Base-by-base conservation (phyloP, 2,329 filamentous ascomycete species). In the Trichoderma sp. region DNA sequence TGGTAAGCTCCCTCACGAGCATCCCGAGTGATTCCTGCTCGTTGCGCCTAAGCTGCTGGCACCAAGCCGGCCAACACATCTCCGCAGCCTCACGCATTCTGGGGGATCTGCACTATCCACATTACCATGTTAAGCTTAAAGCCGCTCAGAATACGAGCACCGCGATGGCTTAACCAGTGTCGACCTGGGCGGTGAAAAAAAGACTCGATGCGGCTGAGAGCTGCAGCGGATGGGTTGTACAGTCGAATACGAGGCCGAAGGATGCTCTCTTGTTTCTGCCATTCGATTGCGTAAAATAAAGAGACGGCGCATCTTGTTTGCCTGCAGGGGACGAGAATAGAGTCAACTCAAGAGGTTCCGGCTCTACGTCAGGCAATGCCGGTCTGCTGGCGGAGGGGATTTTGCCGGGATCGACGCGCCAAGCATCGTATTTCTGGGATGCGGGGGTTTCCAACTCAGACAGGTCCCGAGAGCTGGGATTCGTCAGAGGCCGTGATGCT, bases 381-480 rank as follows among this genome's bases (percentile, higher is more conserved):
- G 19, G 26, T 26, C 34, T 26, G 39, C 55, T 41, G 19, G 48
- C 41, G 28, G 21, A 45, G 21, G 44, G 51, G 24, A 26, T 59
- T 59, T 45, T 6, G 62, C 41, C 39, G 48, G 43, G 43, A 65
- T 52, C 47, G 50, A 65, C 48, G 48, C 48, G 63, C 63, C 63
- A 65, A 65, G 63, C 63, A 65, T 65, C 63, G 63, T 65, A 65
- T 65, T 39, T 65, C 3, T 55, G 24, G 26, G 41, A 60, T 65
- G 63, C 63, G 56, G 63, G 63, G 63, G 28, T 21, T 47, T 63
- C 41, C 19, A 15, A 39, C 60, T 57, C 45, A 51, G 62, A 63
- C 60, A 55, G 47, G 24, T 45, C 15, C 55, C 54, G 28, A 59
- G 54, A 24, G 17, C n/a, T 39, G 54, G 50, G 41, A 63, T n/a